Evolutionary conservation across 2,329 filamentous ascomycete species (phyloP).

Genomic region (Penicillium vulpinum): DNA sequence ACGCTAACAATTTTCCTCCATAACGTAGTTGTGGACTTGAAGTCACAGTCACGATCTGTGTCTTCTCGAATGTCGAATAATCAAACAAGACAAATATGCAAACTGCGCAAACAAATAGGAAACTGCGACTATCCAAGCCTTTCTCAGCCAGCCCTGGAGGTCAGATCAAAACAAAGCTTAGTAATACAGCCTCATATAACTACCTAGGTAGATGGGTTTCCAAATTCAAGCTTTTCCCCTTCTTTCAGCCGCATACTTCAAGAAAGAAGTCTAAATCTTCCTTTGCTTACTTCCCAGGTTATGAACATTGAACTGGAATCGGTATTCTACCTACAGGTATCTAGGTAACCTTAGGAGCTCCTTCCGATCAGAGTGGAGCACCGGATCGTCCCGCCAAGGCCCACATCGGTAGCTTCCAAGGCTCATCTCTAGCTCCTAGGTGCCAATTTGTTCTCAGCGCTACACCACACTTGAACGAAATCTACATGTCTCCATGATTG

Average conservation of each 20-base stretch:
- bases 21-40: no score
- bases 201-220: no score
- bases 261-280: background rate
- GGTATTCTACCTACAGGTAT: background rate
- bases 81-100: no score
- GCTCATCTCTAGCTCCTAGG: background rate
- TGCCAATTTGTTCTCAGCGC: background rate
- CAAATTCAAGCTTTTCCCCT: background rate
- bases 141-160: no score
- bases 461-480: no score
- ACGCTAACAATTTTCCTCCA: no score
- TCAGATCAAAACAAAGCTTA: background rate
- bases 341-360: background rate
- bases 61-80: no score
- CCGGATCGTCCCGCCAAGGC: background rate
- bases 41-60: no score
- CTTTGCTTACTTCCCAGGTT: background rate
- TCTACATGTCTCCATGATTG: background rate
- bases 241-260: background rate
- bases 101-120: no score
- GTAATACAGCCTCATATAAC: background rate
- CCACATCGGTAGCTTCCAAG: background rate
- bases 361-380: background rate
- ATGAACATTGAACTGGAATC: background rate
- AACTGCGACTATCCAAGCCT: no score